These are phyloP conservation scores for Aspergillus niger DNA, from an alignment of 2,329 filamentous ascomycete species.

Conservation along the genomic window DNA sequence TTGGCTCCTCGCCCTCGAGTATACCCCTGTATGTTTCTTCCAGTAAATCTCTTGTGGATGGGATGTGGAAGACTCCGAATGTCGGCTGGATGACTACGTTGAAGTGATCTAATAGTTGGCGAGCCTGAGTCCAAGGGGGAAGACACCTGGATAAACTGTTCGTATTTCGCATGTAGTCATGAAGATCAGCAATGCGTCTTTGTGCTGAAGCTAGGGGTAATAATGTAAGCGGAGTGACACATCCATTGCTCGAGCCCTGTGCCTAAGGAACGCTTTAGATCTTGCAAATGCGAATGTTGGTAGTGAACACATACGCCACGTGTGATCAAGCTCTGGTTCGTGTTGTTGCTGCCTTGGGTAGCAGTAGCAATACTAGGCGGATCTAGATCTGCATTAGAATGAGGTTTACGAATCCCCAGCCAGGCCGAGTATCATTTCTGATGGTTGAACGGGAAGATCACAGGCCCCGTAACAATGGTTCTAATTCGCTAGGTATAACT, in stretches of 20 bases:
- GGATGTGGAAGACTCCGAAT: conserved; percentile 8
- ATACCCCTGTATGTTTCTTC: conserved; percentile 3
- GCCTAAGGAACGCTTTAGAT: not conserved
- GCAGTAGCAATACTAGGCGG: not conserved
- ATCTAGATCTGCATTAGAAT: not conserved
- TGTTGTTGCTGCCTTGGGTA: not conserved
- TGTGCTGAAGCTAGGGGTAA: not conserved
- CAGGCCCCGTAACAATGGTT: not conserved
- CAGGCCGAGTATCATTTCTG: too few species aligned
- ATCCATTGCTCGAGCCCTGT: not conserved
- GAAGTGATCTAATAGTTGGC: conserved; percentile 9
- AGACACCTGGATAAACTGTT: not conserved
- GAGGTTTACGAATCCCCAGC: not conserved
- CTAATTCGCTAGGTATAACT: not conserved
- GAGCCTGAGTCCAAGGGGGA: not conserved
- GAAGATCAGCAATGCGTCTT: not conserved
- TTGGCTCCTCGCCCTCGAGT: not conserved
- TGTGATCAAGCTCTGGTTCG: not conserved
- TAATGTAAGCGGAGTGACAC: not conserved
- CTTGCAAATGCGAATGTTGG: not conserved
- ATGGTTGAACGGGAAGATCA: too few species aligned
- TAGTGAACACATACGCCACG: not conserved
- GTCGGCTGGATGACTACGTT: conserved; percentile 1
- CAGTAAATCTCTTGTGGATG: not conserved
- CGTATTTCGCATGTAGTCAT: not conserved